Evolutionary conservation across 805 yeast species (phyloP), one percentile per base, ranked within the genome.

Genomic region (Candida ascalaphidarum): DNA sequence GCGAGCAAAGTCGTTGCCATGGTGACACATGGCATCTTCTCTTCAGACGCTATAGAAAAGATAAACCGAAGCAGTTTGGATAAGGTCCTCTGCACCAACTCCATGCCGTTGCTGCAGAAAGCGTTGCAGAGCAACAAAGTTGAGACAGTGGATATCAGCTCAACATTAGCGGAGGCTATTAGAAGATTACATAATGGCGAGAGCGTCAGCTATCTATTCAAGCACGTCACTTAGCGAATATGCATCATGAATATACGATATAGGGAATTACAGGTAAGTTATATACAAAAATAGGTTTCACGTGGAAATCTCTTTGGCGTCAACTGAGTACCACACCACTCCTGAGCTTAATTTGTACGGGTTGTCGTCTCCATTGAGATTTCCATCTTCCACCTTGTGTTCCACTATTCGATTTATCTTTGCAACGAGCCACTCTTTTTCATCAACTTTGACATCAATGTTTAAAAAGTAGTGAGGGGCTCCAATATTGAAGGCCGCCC

Each of bases 401-500:
- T 71, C 71, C 33, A 72, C 74, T 26, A 88, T 68, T n/a, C 50
- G 54, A 7, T 60, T 42, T 11, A 88, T 74, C 28, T 80, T 60
- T 0, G 82, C 95, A 19, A 89, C 77, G 44, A 88, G 65, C 89
- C 95, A 89, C 39, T 88, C 96, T 30, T 78, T 71, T 56, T 63
- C 8, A 51, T 51, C 13, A 55, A 33, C 11, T 11, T 11, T 15
- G 22, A 14, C 21, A 13, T 19, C 55, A 26, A 63, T 60, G 28
- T 74, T 71, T 37, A 89, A 57, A 44, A 86, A 79, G 49, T 75
- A 86, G 48, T 88, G 86, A 1, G 94, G 92, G 1, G 84, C 79
- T 2, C 89, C 94, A 31, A 82, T 68, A 39, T 92, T 88, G 59
- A 89, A 89, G 1, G 94, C 95, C 0, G 96, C 96, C 97, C 97